A percentile compares a stretch with the other conserved stretches of the same genome.
phyloP scores from a whole-genome alignment of 495 filamentous ascomycete genomes.

The Lindgomyces ingoldianus region DNA sequence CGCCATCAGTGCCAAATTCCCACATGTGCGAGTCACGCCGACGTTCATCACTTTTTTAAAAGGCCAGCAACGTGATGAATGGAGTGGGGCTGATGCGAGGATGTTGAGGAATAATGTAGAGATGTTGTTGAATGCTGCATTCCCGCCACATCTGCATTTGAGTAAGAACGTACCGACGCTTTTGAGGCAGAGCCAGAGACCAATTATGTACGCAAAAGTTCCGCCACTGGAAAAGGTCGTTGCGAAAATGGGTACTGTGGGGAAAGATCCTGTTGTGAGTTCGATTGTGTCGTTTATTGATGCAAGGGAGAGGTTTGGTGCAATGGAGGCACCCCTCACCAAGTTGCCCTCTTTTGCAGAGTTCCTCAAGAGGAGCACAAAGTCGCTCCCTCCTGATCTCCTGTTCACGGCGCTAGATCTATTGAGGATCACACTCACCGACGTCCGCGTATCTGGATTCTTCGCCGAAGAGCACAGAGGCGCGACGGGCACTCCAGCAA shows the following conservation, averaged over 20 bases:
- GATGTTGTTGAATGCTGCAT: conserved; percentile 72
- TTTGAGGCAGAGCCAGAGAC: conserved; percentile 60
- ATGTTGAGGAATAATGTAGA: conserved; percentile 71
- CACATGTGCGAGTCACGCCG: conserved; percentile 73
- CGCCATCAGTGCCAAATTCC: conserved; percentile 63
- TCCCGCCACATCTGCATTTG: conserved; percentile 75
- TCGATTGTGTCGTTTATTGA: conserved; percentile 40
- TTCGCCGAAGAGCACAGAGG: conserved; percentile 72
- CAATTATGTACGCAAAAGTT: conserved; percentile 73
- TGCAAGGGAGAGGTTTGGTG: conserved; percentile 52
- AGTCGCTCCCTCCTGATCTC: conserved; percentile 55
- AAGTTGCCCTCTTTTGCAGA: conserved; percentile 56
- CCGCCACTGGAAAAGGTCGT: conserved; percentile 84
- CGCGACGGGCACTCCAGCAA: conserved; percentile 46
- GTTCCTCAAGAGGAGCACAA: conserved; percentile 54
- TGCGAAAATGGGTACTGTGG: conserved; percentile 65
- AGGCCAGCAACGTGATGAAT: conserved; percentile 74
- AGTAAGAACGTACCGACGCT: conserved; percentile 69
- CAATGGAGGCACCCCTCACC: conserved; percentile 63
- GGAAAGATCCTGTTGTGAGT: conserved; percentile 56
- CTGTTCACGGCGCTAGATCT: conserved; percentile 84
- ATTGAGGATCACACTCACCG: conserved; percentile 71
- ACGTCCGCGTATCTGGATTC: conserved; percentile 81
- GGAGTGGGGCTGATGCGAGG: conserved; percentile 72
- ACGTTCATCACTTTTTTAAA: conserved; percentile 88